These are phyloP conservation scores for Haematococcus sp. DNA, from an alignment of 139 green algal species.

Conservation along the genomic window DNA sequence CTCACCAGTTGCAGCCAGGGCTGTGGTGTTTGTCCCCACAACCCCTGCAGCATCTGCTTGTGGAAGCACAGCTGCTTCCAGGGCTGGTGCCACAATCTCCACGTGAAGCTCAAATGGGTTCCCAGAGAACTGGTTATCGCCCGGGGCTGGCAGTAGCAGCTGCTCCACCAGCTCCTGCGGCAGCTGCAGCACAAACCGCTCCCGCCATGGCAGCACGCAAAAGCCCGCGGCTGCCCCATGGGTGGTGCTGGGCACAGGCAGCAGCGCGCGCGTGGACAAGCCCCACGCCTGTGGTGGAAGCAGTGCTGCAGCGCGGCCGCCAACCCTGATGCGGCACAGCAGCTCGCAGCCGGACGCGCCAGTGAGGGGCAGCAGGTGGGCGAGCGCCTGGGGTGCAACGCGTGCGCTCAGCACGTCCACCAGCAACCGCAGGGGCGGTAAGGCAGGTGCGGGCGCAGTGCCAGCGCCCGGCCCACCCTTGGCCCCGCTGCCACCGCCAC, in stretches of 20 bases:
- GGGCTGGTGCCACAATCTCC: neutral
- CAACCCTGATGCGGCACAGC: neutral
- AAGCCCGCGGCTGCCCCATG: neutral
- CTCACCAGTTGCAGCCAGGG: neutral
- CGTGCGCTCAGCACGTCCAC: slow-evolving; percentile 3
- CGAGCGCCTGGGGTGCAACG: no score
- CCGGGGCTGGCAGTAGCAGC: slow-evolving; percentile 41
- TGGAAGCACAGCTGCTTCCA: neutral
- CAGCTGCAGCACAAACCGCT: slow-evolving; percentile 63
- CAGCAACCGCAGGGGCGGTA: slow-evolving; percentile 1
- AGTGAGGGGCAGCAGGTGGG: no score
- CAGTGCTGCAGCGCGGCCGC: slow-evolving; percentile 18
- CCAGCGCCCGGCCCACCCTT: neutral
- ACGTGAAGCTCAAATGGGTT: slow-evolving; percentile 29
- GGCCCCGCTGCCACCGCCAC: neutral
- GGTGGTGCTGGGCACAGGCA: neutral
- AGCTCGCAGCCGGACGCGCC: neutral
- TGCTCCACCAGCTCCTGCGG: slow-evolving; percentile 41
- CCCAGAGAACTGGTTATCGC: slow-evolving; percentile 45
- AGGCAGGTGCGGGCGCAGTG: neutral
- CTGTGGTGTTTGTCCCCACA: slow-evolving; percentile 1
- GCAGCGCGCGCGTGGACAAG: slow-evolving; percentile 34
- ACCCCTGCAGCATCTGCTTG: neutral
- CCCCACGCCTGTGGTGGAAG: slow-evolving; percentile 34
- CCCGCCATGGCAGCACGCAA: slow-evolving; percentile 39